Conservation (phyloP, 2,329 filamentous ascomycete genomes). For the Fusarium transvaalense region DNA sequence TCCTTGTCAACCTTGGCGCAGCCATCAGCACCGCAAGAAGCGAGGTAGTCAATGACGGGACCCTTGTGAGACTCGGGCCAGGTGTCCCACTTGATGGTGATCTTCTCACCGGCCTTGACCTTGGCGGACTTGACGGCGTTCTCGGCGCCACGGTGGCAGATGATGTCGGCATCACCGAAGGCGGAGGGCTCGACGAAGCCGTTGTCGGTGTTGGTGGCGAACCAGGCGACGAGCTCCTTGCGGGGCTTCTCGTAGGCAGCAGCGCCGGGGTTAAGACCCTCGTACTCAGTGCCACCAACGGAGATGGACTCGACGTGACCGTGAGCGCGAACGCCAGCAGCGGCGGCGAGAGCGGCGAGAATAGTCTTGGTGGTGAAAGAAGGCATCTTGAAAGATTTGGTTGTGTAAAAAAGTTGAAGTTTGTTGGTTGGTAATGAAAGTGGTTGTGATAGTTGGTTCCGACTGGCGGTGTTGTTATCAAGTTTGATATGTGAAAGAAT, state of each 20-base stretch:
- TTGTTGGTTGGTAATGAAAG: slow-evolving; percentile 17
- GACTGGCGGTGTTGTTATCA: slow-evolving; percentile 41
- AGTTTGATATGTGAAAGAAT: slow-evolving; percentile 25
- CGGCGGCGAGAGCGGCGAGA: slow-evolving; percentile 46
- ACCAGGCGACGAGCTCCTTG: slow-evolving; percentile 54
- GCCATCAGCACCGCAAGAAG: slow-evolving; percentile 66
- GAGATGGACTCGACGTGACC: slow-evolving; percentile 48
- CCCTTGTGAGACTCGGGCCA: slow-evolving; percentile 61
- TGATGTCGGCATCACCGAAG: slow-evolving; percentile 58
- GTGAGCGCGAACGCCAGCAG: slow-evolving; percentile 47
- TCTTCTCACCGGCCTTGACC: slow-evolving; percentile 55
- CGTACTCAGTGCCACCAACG: slow-evolving; percentile 46
- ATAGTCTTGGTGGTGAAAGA: slow-evolving; percentile 46
- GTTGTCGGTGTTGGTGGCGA: slow-evolving; percentile 60
- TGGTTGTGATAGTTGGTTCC: slow-evolving; percentile 26
- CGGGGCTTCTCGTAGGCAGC: slow-evolving; percentile 42
- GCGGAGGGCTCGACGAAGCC: slow-evolving; percentile 62
- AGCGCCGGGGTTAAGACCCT: slow-evolving; percentile 11
- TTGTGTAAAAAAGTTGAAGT: slow-evolving; percentile 7
- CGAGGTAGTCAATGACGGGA: slow-evolving; percentile 74
- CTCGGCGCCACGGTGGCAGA: slow-evolving; percentile 60
- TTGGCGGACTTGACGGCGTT: slow-evolving; percentile 55
- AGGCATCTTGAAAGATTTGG: slow-evolving; percentile 44
- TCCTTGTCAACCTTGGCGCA: slow-evolving; percentile 66
- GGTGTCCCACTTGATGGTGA: slow-evolving; percentile 57